A percentile compares a stretch with the other conserved stretches of the same genome.
Conservation (phyloP, 2,329 filamentous ascomycete species). For the Dendrostoma leiphaemia region DNA sequence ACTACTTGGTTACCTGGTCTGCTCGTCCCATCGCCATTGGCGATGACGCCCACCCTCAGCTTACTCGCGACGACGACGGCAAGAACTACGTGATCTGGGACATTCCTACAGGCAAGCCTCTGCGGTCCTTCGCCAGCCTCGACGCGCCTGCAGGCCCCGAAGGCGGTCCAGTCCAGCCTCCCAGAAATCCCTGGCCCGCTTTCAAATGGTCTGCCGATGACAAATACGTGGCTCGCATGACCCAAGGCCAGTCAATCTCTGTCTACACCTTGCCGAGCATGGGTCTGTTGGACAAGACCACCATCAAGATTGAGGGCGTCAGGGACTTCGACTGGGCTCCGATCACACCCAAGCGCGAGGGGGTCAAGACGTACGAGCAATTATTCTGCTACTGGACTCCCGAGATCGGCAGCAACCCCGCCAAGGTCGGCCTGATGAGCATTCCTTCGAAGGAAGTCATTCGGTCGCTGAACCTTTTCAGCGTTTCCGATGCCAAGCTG, state of each 20-base stretch:
- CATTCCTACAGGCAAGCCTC: conserved; percentile 80
- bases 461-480: conserved; percentile 94
- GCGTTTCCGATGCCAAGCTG: conserved; percentile 93
- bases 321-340: conserved; percentile 99
- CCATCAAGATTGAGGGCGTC: conserved; percentile 94
- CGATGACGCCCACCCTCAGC: conserved; percentile 78
- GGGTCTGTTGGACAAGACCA: conserved; percentile 87
- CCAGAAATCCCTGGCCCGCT: conserved; percentile 95
- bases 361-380: conserved; percentile 90
- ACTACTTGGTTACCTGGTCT: conserved; percentile 95
- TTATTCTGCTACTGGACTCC: conserved; percentile 98
- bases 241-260: conserved; percentile 86
- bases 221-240: conserved; percentile 93
- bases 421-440: conserved; percentile 95
- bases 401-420: conserved; percentile 95
- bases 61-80: conserved; percentile 90
- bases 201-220: conserved; percentile 99
- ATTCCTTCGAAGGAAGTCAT: conserved; percentile 93
- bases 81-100: conserved; percentile 99
- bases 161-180: conserved; percentile 66
- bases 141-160: conserved; percentile 69
- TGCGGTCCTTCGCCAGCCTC: conserved; percentile 90
- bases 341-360: conserved; percentile 74
- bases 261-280: conserved; percentile 89
- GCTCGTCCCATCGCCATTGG: conserved; percentile 89